phyloP scores from a whole-genome alignment of 352 stramenopile genomes.

The Phytophthora foliorum region DNA sequence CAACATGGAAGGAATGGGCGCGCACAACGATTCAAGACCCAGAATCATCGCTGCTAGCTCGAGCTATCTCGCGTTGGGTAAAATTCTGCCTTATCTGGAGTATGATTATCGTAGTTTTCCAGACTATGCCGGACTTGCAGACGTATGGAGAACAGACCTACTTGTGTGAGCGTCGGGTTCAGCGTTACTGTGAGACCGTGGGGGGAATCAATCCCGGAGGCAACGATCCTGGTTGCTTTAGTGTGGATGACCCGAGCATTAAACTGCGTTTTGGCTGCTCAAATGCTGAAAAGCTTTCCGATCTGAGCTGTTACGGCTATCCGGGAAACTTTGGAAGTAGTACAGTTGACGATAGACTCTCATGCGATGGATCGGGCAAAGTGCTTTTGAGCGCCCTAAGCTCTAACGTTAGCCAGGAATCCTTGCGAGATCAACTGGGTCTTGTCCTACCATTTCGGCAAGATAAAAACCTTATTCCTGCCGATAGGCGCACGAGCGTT shows the following conservation, averaged over 20 bases:
- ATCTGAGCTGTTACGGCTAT: slow-evolving; percentile 66
- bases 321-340: slow-evolving; percentile 62
- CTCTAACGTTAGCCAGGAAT: not conserved
- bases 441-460: slow-evolving; percentile 64
- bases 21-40: slow-evolving; percentile 52
- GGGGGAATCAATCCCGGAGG: slow-evolving; percentile 28
- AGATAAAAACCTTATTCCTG: slow-evolving; percentile 47
- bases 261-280: slow-evolving; percentile 63
- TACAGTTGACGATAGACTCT: slow-evolving; percentile 45
- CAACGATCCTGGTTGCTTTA: slow-evolving; percentile 74
- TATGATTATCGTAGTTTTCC: slow-evolving; percentile 82
- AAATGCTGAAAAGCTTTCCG: slow-evolving; percentile 40
- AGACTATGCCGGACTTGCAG: slow-evolving; percentile 85
- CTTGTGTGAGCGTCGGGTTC: slow-evolving; percentile 67
- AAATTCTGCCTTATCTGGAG: slow-evolving; percentile 73
- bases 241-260: slow-evolving; percentile 43
- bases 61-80: slow-evolving; percentile 62
- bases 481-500: slow-evolving; percentile 53
- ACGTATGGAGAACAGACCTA: slow-evolving; percentile 71
- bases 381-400: slow-evolving; percentile 21
- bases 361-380: slow-evolving; percentile 47
- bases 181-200: slow-evolving; percentile 58
- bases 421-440: slow-evolving; percentile 39
- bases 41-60: slow-evolving; percentile 51
- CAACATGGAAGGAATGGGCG: slow-evolving; percentile 50